These are phyloP conservation scores for Cutaneotrichosporon cavernicola DNA, from an alignment of 1,284 basidiomycete species.

Conservation along the genomic window DNA sequence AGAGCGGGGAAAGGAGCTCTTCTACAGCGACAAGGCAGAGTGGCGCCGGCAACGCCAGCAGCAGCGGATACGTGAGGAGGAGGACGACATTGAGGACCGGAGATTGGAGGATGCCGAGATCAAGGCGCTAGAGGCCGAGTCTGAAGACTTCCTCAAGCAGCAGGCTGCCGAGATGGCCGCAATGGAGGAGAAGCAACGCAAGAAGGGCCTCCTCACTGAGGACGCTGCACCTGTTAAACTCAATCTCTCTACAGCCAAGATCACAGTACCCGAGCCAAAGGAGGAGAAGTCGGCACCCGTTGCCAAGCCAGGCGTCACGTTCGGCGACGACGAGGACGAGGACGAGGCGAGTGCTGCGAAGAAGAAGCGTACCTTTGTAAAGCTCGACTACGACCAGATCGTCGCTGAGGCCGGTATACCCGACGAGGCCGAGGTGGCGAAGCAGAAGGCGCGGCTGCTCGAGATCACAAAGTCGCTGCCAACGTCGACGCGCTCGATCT, in stretches of 20 bases:
- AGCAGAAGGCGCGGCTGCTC: conserved; percentile 71
- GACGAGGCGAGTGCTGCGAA: conserved; percentile 70
- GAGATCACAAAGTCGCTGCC: conserved; percentile 70
- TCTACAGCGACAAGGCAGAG: conserved; percentile 76
- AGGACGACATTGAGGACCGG: conserved; percentile 76
- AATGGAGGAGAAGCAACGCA: conserved; percentile 78
- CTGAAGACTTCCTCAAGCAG: conserved; percentile 78
- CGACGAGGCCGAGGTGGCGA: conserved; percentile 54
- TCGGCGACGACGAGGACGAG: conserved; percentile 72
- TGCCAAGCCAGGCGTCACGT: conserved; percentile 56
- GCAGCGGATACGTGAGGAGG: conserved; percentile 68
- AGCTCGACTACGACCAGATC: conserved; percentile 68
- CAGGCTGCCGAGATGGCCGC: conserved; percentile 90
- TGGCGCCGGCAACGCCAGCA: conserved; percentile 72
- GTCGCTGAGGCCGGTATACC: conserved; percentile 25
- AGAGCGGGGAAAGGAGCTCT: conserved; percentile 60
- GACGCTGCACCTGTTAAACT: conserved; percentile 83
- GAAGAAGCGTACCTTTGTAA: conserved; percentile 74
- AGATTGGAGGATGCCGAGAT: conserved; percentile 76
- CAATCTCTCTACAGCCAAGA: conserved; percentile 58
- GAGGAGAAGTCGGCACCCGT: conserved; percentile 52
- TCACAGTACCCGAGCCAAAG: conserved; percentile 22
- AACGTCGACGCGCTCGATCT: conserved; percentile 68
- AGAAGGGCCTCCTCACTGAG: conserved; percentile 81
- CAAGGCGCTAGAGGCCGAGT: conserved; percentile 77